These are phyloP conservation scores for Leucaena leucocephala DNA, from an alignment of 306 rosid species.

Conservation along the genomic window DNA sequence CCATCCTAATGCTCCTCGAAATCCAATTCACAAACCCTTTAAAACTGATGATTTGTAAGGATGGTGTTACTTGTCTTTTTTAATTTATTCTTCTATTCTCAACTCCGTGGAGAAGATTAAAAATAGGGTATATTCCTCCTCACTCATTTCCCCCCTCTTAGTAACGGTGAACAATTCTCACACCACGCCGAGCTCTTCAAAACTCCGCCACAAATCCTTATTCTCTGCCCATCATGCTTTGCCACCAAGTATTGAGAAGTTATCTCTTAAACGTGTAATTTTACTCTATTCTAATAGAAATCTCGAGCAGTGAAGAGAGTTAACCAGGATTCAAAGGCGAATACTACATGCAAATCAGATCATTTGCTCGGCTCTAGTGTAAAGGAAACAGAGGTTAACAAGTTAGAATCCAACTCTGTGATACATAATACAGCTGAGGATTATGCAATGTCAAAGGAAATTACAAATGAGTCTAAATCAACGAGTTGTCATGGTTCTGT, in stretches of 20 bases:
- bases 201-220: neutral
- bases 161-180: neutral
- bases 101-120: neutral
- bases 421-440: constrained; percentile 35
- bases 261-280: neutral
- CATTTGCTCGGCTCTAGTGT: constrained; percentile 26
- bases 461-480: constrained; percentile 22
- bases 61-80: neutral
- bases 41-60: neutral
- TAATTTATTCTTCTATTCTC: neutral
- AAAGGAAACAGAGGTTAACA: constrained; percentile 27
- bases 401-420: constrained; percentile 27
- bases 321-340: constrained; percentile 32
- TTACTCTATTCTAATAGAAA: constrained; percentile 43
- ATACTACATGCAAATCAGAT: constrained; percentile 27
- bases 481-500: constrained; percentile 21
- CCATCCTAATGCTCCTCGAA: neutral
- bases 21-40: neutral
- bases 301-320: constrained; percentile 35
- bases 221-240: neutral
- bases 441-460: constrained; percentile 17
- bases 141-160: neutral
- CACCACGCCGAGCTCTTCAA: neutral
- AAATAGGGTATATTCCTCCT: neutral
- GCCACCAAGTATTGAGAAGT: neutral